A percentile compares a stretch with the other conserved stretches of the same genome.
These are phyloP conservation scores for Phalaenopsis hybrid DNA, from an alignment of 116 monocot species.

Conservation along the genomic window DNA sequence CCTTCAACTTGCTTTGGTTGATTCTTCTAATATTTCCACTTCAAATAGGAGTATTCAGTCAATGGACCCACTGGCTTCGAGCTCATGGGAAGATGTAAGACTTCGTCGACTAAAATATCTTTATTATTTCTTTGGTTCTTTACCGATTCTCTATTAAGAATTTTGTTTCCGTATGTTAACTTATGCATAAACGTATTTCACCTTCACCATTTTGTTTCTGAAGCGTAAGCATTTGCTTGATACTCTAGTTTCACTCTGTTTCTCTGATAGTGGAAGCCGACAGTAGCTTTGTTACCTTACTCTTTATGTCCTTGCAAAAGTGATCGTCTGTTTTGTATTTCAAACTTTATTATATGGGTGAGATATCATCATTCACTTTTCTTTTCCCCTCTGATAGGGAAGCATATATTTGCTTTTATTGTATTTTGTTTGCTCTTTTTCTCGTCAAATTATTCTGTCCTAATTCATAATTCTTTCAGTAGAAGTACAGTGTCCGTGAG, in stretches of 20 bases:
- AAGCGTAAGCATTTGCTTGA: not conserved
- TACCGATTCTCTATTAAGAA: not conserved
- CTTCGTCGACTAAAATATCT: not conserved
- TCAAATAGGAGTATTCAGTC: conserved; percentile 47
- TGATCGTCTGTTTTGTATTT: too few species aligned
- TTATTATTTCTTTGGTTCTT: not conserved
- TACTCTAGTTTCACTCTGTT: not conserved
- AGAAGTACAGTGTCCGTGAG: too few species aligned
- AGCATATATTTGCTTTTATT: too few species aligned
- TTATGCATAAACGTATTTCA: not conserved
- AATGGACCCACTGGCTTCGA: conserved; percentile 81
- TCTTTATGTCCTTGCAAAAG: not conserved
- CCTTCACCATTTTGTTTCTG: not conserved
- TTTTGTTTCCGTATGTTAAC: not conserved
- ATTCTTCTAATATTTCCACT: conserved; percentile 20
- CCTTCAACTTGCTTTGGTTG: conserved; percentile 65
- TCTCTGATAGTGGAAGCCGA: not conserved
- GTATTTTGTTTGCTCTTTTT: too few species aligned
- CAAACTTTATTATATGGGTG: too few species aligned
- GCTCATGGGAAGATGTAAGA: conserved; percentile 86
- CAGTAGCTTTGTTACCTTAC: not conserved
- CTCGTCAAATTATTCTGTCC: too few species aligned
- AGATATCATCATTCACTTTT: too few species aligned
- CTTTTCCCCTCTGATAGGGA: too few species aligned
- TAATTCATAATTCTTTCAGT: too few species aligned